Conservation (phyloP, 2,329 filamentous ascomycete species). For the Microdochium nivale region DNA sequence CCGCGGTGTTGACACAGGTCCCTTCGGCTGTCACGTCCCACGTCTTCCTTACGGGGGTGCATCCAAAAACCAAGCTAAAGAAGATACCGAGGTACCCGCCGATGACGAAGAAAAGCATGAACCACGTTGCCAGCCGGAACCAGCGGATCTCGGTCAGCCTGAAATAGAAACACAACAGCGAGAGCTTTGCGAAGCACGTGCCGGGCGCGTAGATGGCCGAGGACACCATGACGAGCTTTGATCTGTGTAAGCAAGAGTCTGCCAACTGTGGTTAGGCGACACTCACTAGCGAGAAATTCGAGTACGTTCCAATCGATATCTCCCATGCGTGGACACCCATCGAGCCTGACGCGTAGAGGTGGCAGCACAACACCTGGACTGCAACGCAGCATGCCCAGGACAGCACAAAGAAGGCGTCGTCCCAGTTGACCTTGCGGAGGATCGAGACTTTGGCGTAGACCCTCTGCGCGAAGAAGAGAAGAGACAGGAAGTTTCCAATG, state of each 20-base stretch:
- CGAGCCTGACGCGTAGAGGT: conserved; percentile 1
- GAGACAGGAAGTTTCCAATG: conserved; percentile 11
- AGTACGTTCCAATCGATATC: conserved; percentile 9
- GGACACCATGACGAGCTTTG: background rate
- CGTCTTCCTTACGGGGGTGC: conserved; percentile 4
- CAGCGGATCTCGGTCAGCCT: conserved; percentile 2
- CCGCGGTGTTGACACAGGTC: conserved; percentile 6
- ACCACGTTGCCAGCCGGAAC: conserved; percentile 3
- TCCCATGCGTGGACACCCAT: conserved; percentile 15
- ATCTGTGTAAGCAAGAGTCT: background rate
- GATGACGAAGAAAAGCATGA: conserved; percentile 4
- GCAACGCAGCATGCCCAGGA: background rate
- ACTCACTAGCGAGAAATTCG: background rate
- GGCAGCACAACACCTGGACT: background rate
- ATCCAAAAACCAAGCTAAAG: conserved; percentile 6
- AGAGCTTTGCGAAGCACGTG: conserved; percentile 2
- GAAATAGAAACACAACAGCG: conserved; percentile 4
- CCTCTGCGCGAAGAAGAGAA: conserved; percentile 15
- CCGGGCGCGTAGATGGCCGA: background rate
- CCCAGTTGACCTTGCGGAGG: conserved; percentile 12
- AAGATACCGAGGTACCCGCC: conserved; percentile 5
- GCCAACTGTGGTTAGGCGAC: background rate
- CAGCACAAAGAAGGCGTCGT: conserved; percentile 8
- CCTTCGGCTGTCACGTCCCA: conserved; percentile 5
- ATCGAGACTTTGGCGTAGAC: conserved; percentile 16